These are phyloP conservation scores for Yamadazyma atlantica DNA, from an alignment of 1,139 yeast genomes.

Conservation along the genomic window DNA sequence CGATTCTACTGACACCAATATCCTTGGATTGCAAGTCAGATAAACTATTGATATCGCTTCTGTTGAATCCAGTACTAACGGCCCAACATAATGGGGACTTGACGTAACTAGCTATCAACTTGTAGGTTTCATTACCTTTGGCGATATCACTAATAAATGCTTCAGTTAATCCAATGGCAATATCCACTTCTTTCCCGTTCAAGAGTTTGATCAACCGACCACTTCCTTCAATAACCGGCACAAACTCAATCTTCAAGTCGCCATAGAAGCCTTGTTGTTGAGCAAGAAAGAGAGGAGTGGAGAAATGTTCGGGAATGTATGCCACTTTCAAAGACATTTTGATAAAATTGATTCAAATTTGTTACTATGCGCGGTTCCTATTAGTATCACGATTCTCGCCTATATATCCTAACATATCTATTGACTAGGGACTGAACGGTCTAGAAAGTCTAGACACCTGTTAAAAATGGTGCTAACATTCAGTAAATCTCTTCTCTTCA, in stretches of 20 bases:
- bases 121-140: slow-evolving; percentile 62
- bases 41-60: slow-evolving; percentile 52
- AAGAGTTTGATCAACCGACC: slow-evolving; percentile 82
- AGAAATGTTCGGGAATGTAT: slow-evolving; percentile 87
- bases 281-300: slow-evolving; percentile 83
- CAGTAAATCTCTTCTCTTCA: too few relatives aligned
- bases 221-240: slow-evolving; percentile 83
- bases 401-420: too few relatives aligned
- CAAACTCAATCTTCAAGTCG: slow-evolving; percentile 53
- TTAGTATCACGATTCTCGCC: too few relatives aligned
- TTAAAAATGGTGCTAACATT: too few relatives aligned
- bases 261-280: slow-evolving; percentile 55
- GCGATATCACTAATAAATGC: slow-evolving; percentile 84
- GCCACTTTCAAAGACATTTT: slow-evolving; percentile 56
- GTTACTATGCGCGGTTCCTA: too few relatives aligned
- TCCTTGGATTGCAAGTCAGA: slow-evolving; percentile 57
- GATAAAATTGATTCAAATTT: too few relatives aligned
- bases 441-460: too few relatives aligned
- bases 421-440: too few relatives aligned
- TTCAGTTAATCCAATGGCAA: slow-evolving; percentile 87
- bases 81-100: slow-evolving; percentile 90
- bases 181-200: slow-evolving; percentile 62
- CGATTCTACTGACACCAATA: slow-evolving; percentile 86
- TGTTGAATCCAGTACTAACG: slow-evolving; percentile 67
- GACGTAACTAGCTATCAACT: slow-evolving; percentile 79